Evolutionary conservation across 805 yeast species (phyloP), one percentile per base, ranked within the genome.

Genomic region (Lipomyces starkeyi): DNA sequence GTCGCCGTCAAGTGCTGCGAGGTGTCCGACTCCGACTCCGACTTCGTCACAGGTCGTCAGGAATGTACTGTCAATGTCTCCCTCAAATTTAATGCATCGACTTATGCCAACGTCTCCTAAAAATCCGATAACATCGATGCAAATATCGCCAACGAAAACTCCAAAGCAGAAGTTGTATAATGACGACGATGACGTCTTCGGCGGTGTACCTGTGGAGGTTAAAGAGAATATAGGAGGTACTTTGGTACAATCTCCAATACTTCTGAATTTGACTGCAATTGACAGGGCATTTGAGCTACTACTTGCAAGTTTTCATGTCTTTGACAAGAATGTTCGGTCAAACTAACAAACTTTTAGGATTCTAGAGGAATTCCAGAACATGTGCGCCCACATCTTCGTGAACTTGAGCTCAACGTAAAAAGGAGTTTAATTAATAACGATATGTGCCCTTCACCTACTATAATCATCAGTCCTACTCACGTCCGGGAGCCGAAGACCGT

Each of bases 141-240:
- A n/a, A 37, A 37, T 37, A 8, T 43, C 49, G 25, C 22, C 22
- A 17, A 17, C n/a, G 56, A 29, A 53, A 29, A 20, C 56, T 53
- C 27, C 34, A 13, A 13, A 35, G 34, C 32, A 29, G 20, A 25
- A 56, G 32, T 66, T 56, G 27, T 27, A 35, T 7, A 55, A 58
- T 58, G 64, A 62, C 17, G 63, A 62, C 25, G 64, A 62, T 35
- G 64, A 62, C 55, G 55, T 62, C 3, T 60, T 60, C 14, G 62
- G 40, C 27, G 25, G 27, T 35, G 27, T 34, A n/a, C 29, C 56
- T 5, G 60, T 22, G 40, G 2, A 22, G 17, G 11, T 7, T 14
- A 20, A 20, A 22, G n/a, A 20, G 27, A 32, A 60, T 32, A 20
- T n/a, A 17, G n/a, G n/a, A 25, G 54, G 22, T 27, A 20, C 22